Base-by-base conservation (phyloP, 495 filamentous ascomycete genomes). In the Penicillium steckii region DNA sequence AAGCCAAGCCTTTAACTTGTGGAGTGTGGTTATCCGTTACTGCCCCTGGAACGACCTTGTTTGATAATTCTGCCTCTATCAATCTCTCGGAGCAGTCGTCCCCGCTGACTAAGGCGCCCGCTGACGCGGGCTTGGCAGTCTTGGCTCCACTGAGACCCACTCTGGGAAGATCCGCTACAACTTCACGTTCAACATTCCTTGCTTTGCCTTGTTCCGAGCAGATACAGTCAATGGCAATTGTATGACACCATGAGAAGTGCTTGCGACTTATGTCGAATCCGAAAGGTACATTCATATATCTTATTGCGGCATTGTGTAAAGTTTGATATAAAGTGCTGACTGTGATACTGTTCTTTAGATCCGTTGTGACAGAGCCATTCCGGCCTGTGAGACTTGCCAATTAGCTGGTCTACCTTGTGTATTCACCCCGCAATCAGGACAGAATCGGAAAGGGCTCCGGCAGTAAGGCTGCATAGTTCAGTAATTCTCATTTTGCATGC, bases 361-460 rank as follows among this genome's bases (percentile, higher is more conserved):
- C 33, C 59, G 59, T 17, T 69, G 66, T 47, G 63, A 69, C 35
- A 50, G 51, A 29, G 57, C 23, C 4, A 50, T 64, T 26, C 66
- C 66, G 8, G 61, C 54, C 30, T 69, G 66, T 21, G 66, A 69
- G 40, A 64, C 55, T 8, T 69, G 66, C 29, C 46, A 50, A 33
- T 8, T 66, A 22, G 59, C 63, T 4, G 47, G 56, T 1, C 37
- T 62, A 0, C 55, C 53, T 18, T 69, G 66, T 41, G 61, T 46
- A 4, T 62, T 69, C 19, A 59, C 59, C 1, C 50, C 50, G 8
- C 50, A 21, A 23, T 12, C 43, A 5, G 41, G 49, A 1, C 50
- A 48, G n/a, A 44, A 38, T 12, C 56, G 52, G 24, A 66, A 64
- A 37, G 48, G 48, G 18, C 38, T 59, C 26, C 55, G 53, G 40